Evolutionary conservation across 2,329 filamentous ascomycete genomes (phyloP), one percentile per base, ranked within the genome.

Genomic region (Beauveria sp.): DNA sequence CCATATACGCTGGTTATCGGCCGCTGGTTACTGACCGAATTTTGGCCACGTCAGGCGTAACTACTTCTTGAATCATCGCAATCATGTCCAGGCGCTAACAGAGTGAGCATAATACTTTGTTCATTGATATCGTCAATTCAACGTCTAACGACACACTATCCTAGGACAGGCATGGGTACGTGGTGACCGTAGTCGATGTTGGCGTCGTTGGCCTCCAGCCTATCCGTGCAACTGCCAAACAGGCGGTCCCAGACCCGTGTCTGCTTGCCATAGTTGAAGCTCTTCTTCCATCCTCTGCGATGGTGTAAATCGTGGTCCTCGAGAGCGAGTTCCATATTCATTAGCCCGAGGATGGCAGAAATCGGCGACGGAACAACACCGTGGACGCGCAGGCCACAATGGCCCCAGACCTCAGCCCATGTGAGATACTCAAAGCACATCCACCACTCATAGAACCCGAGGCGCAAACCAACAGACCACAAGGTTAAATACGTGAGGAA

Each of bases 361-460:
- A 76, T 61, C 0, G 74, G 70, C 1, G 69, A 70, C 0, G 76
- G 73, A 0, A 72, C 69, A 1, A 67, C 68, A 1, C 69, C 65
- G 48, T 71, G 71, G 8, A 78, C 55, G 2, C 76, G 72, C 18
- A 78, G 61, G 0, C 75, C 75, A 24, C 70, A 73, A 56, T 77
- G 75, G 9, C 75, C 75, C 30, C 68, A 66, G 6, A 76, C 58
- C 61, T 77, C 75, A n/a, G 73, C 64, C 65, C 71, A 79, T 5
- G 75, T 69, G 30, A 79, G 68, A 55, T 76, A 79, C 60, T 75
- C 69, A 56, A 77, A 72, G 65, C 76, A 78, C 16, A 79, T 63
- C 76, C 76, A 79, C 75, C 74, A 77, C 46, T 78, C 75, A 51
- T 78, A 78, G 64, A 79, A 79, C 2, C 73, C 75, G 71, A 78